Evolutionary conservation across 176 grass and related monocot species (phyloP).

Genomic region (Phoenix dactylifera): DNA sequence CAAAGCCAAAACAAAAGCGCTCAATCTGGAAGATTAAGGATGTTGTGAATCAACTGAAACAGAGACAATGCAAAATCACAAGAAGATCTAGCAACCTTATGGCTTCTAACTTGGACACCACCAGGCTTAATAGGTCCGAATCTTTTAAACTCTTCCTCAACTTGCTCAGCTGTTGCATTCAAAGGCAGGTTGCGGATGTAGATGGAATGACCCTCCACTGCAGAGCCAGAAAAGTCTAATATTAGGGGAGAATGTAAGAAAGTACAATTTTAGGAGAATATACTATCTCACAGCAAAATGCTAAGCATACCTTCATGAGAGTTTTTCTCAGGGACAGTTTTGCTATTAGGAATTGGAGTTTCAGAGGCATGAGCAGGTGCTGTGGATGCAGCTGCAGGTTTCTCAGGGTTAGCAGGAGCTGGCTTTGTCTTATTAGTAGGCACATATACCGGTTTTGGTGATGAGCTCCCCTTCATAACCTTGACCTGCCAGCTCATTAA

Average conservation of each 20-base stretch:
- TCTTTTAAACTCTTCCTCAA: conserved; percentile 76
- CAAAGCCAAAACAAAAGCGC: conserved; percentile 51
- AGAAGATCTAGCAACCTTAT: conserved; percentile 43
- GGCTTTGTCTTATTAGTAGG: conserved; percentile 28
- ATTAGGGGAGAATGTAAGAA: not conserved
- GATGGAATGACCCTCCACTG: conserved; percentile 46
- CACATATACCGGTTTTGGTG: conserved; percentile 16
- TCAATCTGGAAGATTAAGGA: conserved; percentile 28
- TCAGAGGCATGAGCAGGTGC: conserved; percentile 18
- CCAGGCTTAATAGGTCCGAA: conserved; percentile 70
- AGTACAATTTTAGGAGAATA: not conserved
- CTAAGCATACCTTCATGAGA: conserved; percentile 14
- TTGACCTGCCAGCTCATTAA: conserved; percentile 33
- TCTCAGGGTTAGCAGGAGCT: conserved; percentile 28
- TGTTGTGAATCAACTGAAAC: not conserved
- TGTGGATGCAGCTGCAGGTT: conserved; percentile 9
- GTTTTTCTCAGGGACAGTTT: conserved; percentile 33
- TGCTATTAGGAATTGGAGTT: conserved; percentile 23
- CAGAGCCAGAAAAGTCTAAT: not conserved
- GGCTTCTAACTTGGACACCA: conserved; percentile 77
- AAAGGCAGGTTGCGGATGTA: conserved; percentile 61
- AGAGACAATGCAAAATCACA: not conserved
- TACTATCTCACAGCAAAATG: not conserved
- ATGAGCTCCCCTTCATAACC: conserved; percentile 57
- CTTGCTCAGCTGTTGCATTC: conserved; percentile 42